Base-by-base conservation (phyloP, 148 eudicot genomes). In the Silene conica region DNA sequence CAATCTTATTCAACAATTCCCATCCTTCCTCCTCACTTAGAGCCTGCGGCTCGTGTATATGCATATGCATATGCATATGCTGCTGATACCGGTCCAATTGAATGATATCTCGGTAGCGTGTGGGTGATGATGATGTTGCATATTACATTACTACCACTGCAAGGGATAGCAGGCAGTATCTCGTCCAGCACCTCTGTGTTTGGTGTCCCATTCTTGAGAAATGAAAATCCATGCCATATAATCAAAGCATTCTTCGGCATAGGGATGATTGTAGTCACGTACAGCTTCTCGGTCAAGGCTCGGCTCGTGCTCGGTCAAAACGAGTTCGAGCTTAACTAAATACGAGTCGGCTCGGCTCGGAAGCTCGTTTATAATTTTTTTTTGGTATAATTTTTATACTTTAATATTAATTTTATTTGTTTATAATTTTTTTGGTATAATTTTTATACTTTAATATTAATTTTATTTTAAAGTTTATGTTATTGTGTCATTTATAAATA, bases 191-290 rank as follows among this genome's bases (percentile, higher is more conserved):
- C 83, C 16, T 77, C 71, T 45, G 48, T 78, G 61, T 6, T 16
- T 25, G 50, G 77, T 59, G 76, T 20, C 54, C 82, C 80, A 82
- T 68, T 82, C 72, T 76, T 82, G 80, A 38, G 85, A 83, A 4
- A 79, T 63, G 45, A 28, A 74, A 18, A 79, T 67, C 82, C 82
- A 79, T 55, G 82, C 75, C 43, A 3, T 25, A 19, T 76, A 79
- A 8, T 76, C 26, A 10, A 79, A 83, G 19, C 72, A 67, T 20
- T 73, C 65, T 19, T 63, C 69, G 34, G 38, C n/a, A 20, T 31
- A 63, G 0, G 73, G 55, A 64, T 77, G 78, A 57, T 81, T 81
- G 73, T 81, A 77, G 0, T n/a, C n/a, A n/a, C n/a, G n/a, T n/a
- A n/a, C n/a, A 81, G 69, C 75, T 74, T 81, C 55, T 73, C 73